Base-by-base conservation (phyloP, 495 filamentous ascomycete species). In the Daldinia loculata region DNA sequence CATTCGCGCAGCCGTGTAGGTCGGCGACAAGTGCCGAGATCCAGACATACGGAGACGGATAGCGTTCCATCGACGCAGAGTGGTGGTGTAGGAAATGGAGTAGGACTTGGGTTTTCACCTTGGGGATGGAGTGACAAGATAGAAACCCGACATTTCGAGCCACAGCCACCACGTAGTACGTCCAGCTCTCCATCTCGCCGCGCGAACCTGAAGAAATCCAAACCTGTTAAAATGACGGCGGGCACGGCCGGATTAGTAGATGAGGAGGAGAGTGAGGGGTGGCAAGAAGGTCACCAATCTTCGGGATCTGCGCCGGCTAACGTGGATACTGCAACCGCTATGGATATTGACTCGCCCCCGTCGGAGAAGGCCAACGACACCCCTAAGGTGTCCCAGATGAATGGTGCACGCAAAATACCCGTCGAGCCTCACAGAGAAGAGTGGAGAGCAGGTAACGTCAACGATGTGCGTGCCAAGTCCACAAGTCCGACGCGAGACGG, bases 111-210 rank as follows among this genome's bases (percentile, higher is more conserved):
- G 27, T 95, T 93, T 71, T 84, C 86, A 29, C 80, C 86, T 3
- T 89, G 91, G 34, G 75, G 88, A 30, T 97, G 92, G 93, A 77
- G 77, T 57, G 81, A 88, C 60, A 84, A 87, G 60, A 87, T 94
- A 67, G 86, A 85, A 17, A 82, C 89, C 52, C 78, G 90, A 26
- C 86, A 83, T 19, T 91, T 89, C 74, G 84, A 78, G 14, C 82
- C 82, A 11, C 80, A 78, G 22, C 72, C 81, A 14, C 36, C 77
- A 1, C 60, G 74, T 4, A 78, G 73, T 38, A 58, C 65, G 15
- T 74, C 82, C 1, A 71, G 63, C 5, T 84, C 82, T 6, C 83
- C 83, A 0, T 81, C 81, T 4, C 75, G 82, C 32, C 66, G 69
- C 26, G 17, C 76, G 71, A 65, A 72, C 67, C 1, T 67, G 1